Evolutionary conservation across 164 flowering plant species (phyloP).

Genomic region (Stephania cephalantha): DNA sequence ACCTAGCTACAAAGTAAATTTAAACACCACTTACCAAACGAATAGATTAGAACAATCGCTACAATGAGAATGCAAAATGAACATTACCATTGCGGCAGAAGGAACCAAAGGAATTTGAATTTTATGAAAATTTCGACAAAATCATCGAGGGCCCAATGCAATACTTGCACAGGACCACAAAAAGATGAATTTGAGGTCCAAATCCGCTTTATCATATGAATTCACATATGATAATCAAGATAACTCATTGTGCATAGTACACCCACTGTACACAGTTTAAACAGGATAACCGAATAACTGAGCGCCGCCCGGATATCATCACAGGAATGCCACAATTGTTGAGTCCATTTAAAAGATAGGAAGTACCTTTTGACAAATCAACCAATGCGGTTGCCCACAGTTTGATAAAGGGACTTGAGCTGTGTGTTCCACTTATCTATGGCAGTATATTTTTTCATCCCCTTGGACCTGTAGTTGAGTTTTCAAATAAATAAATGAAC

Average conservation of each 20-base stretch:
- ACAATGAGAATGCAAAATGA: neutral
- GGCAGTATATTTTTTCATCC: conserved; percentile 86
- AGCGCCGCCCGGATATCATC: neutral
- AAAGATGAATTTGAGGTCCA: neutral
- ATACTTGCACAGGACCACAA: neutral
- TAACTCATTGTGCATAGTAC: neutral
- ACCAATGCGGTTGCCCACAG: conserved; percentile 60
- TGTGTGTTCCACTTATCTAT: conserved; percentile 97
- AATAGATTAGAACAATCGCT: no score
- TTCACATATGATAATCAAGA: neutral
- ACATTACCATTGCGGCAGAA: neutral
- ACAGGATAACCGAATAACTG: neutral
- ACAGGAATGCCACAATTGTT: neutral
- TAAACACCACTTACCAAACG: no score
- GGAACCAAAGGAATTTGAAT: neutral
- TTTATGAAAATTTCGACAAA: neutral
- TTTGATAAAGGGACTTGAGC: conserved; percentile 71
- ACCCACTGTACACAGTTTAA: conserved; percentile 1
- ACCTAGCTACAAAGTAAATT: no score
- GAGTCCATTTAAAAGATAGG: neutral
- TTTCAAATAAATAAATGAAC: neutral
- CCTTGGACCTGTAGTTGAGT: conserved; percentile 65
- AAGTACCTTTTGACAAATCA: conserved; percentile 19
- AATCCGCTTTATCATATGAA: conserved; percentile 1
- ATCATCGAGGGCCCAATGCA: neutral